Conservation (phyloP, 129 eudicot genomes). For the Tanacetum coccineum region DNA sequence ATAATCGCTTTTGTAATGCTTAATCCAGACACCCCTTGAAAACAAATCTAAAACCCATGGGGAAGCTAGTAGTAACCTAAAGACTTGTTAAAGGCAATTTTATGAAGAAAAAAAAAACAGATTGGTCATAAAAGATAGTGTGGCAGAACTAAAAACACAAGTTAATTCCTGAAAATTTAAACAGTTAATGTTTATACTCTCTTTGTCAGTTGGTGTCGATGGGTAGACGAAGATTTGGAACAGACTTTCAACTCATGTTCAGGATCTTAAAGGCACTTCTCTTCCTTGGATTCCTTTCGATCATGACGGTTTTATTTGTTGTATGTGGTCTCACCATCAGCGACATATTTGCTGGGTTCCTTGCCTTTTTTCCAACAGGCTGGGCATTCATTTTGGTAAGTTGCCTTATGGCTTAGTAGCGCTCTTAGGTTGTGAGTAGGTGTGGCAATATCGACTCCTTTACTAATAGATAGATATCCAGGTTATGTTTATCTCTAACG, state of each 20-base stretch:
- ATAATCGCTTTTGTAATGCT: no score
- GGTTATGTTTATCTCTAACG: not conserved
- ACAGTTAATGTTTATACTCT: constrained; percentile 17
- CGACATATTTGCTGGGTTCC: constrained; percentile 79
- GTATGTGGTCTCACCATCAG: constrained; percentile 64
- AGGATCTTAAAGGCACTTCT: constrained; percentile 90
- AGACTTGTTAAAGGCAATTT: not conserved
- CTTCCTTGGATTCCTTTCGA: constrained; percentile 87
- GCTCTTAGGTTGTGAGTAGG: not conserved
- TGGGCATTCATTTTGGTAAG: constrained; percentile 92
- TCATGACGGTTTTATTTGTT: constrained; percentile 84
- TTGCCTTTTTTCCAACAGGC: constrained; percentile 95
- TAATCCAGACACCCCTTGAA: not conserved
- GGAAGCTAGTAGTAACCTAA: not conserved
- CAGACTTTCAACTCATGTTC: constrained; percentile 97
- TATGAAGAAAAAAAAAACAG: not conserved
- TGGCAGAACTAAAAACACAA: not conserved
- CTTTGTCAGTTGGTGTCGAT: constrained; percentile 71
- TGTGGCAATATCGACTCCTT: not conserved
- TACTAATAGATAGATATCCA: no score
- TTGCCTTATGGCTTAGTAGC: not conserved
- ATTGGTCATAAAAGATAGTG: constrained; percentile 10
- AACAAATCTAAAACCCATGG: not conserved
- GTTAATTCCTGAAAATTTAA: constrained; percentile 2
- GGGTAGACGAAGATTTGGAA: constrained; percentile 88